Evolutionary conservation across 345 rosid species (phyloP).

Genomic region (Hypericum androsaemum): DNA sequence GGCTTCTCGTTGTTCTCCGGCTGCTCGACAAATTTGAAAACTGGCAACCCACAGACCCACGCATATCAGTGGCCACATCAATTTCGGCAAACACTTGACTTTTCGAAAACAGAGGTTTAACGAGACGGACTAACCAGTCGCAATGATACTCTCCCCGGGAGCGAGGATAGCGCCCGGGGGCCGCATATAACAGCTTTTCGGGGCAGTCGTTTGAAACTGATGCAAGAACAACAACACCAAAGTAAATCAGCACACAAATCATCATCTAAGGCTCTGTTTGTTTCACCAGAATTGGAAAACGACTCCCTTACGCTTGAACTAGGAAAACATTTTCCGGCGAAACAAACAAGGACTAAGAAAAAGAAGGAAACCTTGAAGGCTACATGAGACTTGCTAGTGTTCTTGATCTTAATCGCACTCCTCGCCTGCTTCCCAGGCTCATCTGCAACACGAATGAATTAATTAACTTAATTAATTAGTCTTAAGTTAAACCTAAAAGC

Average conservation of each 20-base stretch:
- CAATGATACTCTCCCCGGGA: slow-evolving; percentile 80
- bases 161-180: slow-evolving; percentile 95
- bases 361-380: slow-evolving; percentile 66
- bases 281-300: no score
- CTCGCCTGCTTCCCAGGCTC: slow-evolving; percentile 98
- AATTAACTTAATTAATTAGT: not conserved
- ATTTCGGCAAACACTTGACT: not conserved
- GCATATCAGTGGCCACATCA: slow-evolving; percentile 3
- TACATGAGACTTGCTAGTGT: slow-evolving; percentile 80
- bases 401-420: slow-evolving; percentile 89
- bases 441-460: slow-evolving; percentile 27
- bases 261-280: no score
- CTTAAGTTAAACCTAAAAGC: no score
- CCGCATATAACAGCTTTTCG: slow-evolving; percentile 99
- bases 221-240: not conserved
- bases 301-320: no score
- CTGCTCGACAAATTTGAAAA: slow-evolving; percentile 89
- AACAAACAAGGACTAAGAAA: not conserved
- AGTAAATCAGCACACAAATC: not conserved
- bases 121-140: slow-evolving; percentile 51
- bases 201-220: slow-evolving; percentile 97
- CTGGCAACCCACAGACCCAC: slow-evolving; percentile 29
- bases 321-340: no score
- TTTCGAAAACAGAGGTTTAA: not conserved
- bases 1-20: slow-evolving; percentile 96